Evolutionary conservation across 129 eudicot genomes (phyloP).

Genomic region (Helianthus annuus): HanXRQr2.0-SUNRISE NC_035447.2:123873885-123874384

Average conservation of each 20-base stretch:
- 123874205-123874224: constrained; percentile 5
- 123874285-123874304: too few species aligned
- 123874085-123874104: constrained; percentile 21
- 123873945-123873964: too few species aligned
- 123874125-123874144: not conserved
- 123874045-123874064: not conserved
- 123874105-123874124: constrained; percentile 25
- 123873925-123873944: too few species aligned
- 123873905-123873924: too few species aligned
- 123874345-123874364: too few species aligned
- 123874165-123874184: not conserved
- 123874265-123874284: constrained; percentile 31
- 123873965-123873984: too few species aligned
- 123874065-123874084: constrained; percentile 23
- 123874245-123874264: constrained; percentile 43
- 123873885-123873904: too few species aligned
- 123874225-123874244: constrained; percentile 24
- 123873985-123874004: too few species aligned
- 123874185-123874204: not conserved
- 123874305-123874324: too few species aligned
- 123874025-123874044: not conserved
- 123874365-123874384: too few species aligned
- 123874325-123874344: too few species aligned
- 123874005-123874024: too few species aligned
- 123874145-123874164: constrained; percentile 26